Evolutionary conservation across 1,139 yeast species (phyloP).

Genomic region (Candida frijolesensis): DNA sequence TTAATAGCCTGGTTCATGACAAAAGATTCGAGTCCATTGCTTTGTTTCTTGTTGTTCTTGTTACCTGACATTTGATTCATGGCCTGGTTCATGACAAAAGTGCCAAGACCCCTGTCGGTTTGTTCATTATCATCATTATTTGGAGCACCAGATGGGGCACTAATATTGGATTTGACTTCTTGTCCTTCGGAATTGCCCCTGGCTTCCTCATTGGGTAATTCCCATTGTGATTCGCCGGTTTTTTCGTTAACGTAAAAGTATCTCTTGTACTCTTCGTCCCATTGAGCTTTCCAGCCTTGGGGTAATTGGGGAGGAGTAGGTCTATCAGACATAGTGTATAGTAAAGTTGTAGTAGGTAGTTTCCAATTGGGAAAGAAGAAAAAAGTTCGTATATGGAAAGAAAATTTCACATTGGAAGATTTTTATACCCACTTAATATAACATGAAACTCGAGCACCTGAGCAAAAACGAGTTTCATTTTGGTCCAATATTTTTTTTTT

Average conservation of each 20-base stretch:
- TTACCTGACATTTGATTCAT: constrained; percentile 6
- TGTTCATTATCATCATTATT: constrained; percentile 9
- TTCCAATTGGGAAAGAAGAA: too few species aligned
- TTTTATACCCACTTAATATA: too few species aligned
- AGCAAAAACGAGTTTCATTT: too few species aligned
- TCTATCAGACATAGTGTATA: constrained; percentile 12
- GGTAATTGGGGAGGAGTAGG: constrained; percentile 21
- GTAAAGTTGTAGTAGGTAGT: not conserved
- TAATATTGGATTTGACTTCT: not conserved
- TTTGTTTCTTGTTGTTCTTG: constrained; percentile 7
- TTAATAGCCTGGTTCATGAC: constrained; percentile 16
- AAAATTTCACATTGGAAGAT: too few species aligned
- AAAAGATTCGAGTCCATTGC: constrained; percentile 16
- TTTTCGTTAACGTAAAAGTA: constrained; percentile 26
- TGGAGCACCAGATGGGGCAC: constrained; percentile 1
- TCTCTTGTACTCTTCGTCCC: constrained; percentile 29
- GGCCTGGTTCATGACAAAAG: constrained; percentile 17
- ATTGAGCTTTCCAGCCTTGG: constrained; percentile 31
- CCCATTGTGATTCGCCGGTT: constrained; percentile 28
- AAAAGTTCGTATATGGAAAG: not conserved
- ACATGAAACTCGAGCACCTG: too few species aligned
- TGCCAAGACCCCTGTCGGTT: constrained; percentile 16
- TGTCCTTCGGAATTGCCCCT: not conserved
- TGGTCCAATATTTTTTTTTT: too few species aligned
- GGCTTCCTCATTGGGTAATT: constrained; percentile 16